phyloP scores from a whole-genome alignment of 2,329 filamentous ascomycete species.

The Fusarium subglutinans region DNA sequence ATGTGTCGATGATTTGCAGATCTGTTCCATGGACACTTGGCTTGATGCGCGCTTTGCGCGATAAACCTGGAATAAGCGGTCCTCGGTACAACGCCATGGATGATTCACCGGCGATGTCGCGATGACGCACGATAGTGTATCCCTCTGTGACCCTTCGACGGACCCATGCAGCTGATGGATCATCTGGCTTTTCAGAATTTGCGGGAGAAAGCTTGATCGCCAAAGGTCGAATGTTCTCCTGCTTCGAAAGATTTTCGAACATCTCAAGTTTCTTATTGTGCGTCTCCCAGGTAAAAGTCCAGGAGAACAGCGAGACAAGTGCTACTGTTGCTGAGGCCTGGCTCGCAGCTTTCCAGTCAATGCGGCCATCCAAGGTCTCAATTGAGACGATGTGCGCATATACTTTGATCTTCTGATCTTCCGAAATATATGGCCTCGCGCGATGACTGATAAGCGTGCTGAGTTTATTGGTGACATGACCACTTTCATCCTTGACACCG shows the following conservation, averaged over 20 bases:
- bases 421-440: accelerated
- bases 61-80: background rate
- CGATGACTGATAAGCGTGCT: background rate
- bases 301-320: background rate
- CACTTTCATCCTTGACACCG: background rate
- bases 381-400: background rate
- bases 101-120: background rate
- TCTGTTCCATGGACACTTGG: background rate
- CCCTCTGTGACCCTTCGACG: background rate
- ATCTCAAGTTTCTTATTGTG: background rate
- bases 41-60: background rate
- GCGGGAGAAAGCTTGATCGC: background rate
- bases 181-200: background rate
- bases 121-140: background rate
- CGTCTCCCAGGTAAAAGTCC: background rate
- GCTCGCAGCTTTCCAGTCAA: background rate
- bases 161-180: background rate
- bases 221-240: background rate
- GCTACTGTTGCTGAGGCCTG: background rate
- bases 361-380: background rate
- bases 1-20: background rate
- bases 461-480: background rate
- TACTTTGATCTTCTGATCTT: background rate
- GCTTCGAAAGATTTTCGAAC: background rate
- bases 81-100: background rate